Base-by-base conservation (phyloP, 139 green algal species). In the Coccomyxa sp. region DNA sequence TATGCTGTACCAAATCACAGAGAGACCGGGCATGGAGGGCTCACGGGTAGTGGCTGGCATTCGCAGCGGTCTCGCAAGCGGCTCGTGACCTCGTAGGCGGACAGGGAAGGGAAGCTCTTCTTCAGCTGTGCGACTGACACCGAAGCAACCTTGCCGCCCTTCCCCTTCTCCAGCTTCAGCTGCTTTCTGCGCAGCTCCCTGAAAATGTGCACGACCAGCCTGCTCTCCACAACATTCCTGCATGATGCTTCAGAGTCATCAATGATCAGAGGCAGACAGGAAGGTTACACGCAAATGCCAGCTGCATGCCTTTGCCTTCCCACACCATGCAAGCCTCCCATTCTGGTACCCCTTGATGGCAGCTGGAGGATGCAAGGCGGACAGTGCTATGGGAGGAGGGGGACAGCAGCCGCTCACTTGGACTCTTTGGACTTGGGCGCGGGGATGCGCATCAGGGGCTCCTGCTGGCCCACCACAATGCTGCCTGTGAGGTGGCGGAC, bases 401-500 rank as follows among this genome's bases (percentile, higher is more conserved):
- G 5, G 50, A n/a, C n/a, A n/a, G n/a, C n/a, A n/a, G n/a, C n/a
- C 50, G 50, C 64, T 2, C 64, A 81, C 80, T 50, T 74, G 44
- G 54, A 37, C 69, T 86, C 84, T 37, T 74, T 70, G 73, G 76
- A 75, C 68, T 74, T 58, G 6, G 84, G 83, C 74, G 73, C 55
- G 8, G 84, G 86, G 8, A 88, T 75, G 7, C 78, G 39, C 75
- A 87, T 80, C 68, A 85, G 81, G 9, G 93, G 93, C 83, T 95
- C 86, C 84, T 95, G 80, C 83, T 96, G 92, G 4, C 89, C 92
- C 29, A 90, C 82, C 7, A 76, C 68, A 3, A 95, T n/a, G 0
- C 80, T 84, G 64, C 89, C 88, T 0, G 81, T 91, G 18, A 97
- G 68, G 81, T 93, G 86, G 12, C 93, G 82, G 55, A 97, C 36